These are phyloP conservation scores for Cadophora sp. DNA, from an alignment of 2,329 filamentous ascomycete species.

Conservation along the genomic window DNA sequence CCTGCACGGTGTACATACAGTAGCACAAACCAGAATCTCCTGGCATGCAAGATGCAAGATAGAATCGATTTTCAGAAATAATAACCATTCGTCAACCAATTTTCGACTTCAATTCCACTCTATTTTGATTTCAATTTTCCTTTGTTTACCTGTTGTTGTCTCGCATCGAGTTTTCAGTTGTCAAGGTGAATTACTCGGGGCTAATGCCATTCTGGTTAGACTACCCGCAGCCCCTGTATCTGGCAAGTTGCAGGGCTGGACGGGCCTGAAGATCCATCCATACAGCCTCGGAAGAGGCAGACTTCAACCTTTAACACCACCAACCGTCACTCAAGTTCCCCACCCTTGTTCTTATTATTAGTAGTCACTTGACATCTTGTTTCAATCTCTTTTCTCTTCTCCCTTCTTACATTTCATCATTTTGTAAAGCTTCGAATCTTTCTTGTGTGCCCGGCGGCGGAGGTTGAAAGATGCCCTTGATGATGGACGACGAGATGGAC, in stretches of 20 bases:
- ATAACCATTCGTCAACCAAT: no score
- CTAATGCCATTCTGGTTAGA: background rate
- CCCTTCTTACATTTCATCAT: background rate
- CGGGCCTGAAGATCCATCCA: background rate
- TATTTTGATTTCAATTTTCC: background rate
- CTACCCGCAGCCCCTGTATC: slow-evolving; percentile 5
- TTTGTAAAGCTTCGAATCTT: background rate
- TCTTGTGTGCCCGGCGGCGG: background rate
- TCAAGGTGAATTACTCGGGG: background rate
- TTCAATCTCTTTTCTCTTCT: no score
- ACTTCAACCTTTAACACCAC: background rate
- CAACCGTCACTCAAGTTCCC: background rate
- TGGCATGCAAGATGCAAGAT: background rate
- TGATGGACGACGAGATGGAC: slow-evolving; percentile 63
- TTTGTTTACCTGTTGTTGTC: slow-evolving; percentile 14
- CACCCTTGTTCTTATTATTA: background rate
- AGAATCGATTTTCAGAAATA: no score
- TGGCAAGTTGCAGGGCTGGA: background rate
- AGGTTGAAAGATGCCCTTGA: slow-evolving; percentile 52
- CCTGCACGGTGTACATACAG: background rate
- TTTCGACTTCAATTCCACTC: background rate
- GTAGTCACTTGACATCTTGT: background rate
- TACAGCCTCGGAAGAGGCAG: background rate
- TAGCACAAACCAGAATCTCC: background rate
- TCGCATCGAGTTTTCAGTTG: background rate